Conservation (phyloP, 1,284 basidiomycete genomes). For the Ganoderma leucocontextum region DNA sequence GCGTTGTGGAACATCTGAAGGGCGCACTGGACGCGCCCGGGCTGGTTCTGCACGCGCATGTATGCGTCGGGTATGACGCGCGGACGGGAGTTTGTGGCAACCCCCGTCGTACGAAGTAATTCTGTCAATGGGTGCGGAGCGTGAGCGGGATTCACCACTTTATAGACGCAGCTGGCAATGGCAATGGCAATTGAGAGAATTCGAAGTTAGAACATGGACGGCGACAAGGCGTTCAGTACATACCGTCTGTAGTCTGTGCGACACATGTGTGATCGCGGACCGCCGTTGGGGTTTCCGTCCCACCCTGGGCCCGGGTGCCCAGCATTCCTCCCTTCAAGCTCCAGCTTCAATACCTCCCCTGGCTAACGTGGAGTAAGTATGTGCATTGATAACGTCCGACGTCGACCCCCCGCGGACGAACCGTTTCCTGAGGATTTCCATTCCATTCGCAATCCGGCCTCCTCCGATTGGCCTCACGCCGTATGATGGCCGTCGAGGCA, state of each 20-base stretch:
- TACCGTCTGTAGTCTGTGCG: background rate
- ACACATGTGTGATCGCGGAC: background rate
- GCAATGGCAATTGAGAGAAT: no score
- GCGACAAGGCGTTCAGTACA: background rate
- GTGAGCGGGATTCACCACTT: background rate
- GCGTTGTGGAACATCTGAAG: no score
- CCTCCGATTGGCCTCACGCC: background rate
- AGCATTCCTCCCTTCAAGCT: background rate
- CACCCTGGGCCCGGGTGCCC: background rate
- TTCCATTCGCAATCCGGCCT: background rate
- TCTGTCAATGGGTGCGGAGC: background rate
- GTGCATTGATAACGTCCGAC: background rate
- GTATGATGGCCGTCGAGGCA: constrained; percentile 10
- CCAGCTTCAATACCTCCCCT: background rate
- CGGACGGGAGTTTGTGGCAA: no score
- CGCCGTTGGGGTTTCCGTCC: no score
- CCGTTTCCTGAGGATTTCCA: background rate
- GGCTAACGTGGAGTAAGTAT: background rate
- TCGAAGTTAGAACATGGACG: background rate
- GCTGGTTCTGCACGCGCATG: no score
- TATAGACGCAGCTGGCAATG: background rate
- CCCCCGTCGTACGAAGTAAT: no score
- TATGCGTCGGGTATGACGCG: no score
- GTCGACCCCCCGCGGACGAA: background rate
- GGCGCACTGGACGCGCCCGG: no score